Base-by-base conservation (phyloP, 208 protist genomes). In the Leptomonas pyrrhocoris region DNA sequence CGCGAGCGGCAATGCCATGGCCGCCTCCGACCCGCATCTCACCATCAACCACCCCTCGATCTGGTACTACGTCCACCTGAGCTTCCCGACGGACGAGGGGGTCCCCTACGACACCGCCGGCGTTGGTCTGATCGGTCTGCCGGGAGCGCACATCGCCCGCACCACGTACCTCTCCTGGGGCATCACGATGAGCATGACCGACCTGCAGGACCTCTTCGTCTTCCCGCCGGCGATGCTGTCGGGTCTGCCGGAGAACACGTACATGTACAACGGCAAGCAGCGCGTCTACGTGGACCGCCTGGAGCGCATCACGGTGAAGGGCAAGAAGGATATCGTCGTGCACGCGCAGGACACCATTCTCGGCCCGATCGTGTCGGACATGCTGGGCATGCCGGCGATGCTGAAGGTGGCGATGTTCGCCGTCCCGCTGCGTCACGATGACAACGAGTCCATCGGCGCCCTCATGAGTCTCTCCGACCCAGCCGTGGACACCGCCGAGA, bases 161-260 rank as follows among this genome's bases (percentile, higher is more conserved):
- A 84, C 85, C n/a, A 80, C 73, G n/a, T 62, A 84, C 67, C 34
- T 88, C 5, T 65, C 85, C 18, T 90, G 85, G 85, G 85, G 85
- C 46, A 85, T 90, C 65, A 90, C 85, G 25, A 85, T 88, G 81
- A 84, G 76, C 57, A 79, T 81, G 75, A 90, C 81, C 2, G 85
- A 90, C 43, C 69, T 90, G 42, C 74, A 87, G 67, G 85, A 90
- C 55, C 51, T 88, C 4, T 90, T 85, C 70, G 68, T 90, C 28
- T 55, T 90, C 48, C 77, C 81, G 19, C 76, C 75, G 2, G 25
- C 45, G 27, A n/a, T 46, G 36, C 50, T 74, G 34, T 66, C 54
- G 0, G 80, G 67, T 7, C 36, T 75, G 60, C 63, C 65, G 25
- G 66, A 74, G 7, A 55, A 54, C 46, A 74, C 51, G n/a, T 90